These are phyloP conservation scores for Jaenimonas drosophilae DNA, from an alignment of 208 protist species.

Conservation along the genomic window DNA sequence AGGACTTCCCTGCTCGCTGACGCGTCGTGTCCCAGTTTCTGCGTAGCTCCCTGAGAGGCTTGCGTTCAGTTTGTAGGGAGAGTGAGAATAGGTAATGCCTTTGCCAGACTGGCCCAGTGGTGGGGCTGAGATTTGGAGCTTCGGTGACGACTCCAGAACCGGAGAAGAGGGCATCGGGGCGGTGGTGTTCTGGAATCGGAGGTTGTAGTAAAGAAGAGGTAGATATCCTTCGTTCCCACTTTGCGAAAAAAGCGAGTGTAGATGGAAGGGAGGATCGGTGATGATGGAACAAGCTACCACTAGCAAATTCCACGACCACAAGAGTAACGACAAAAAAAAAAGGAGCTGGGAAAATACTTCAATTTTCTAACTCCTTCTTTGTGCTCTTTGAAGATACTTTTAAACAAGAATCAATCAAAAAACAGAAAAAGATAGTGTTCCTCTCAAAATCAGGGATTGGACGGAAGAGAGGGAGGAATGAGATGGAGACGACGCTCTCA, in stretches of 20 bases:
- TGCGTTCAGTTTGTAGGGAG: neutral
- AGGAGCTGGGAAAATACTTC: neutral
- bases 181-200: too few species aligned
- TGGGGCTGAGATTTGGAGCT: too few species aligned
- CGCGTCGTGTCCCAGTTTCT: too few species aligned
- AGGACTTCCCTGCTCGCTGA: too few species aligned
- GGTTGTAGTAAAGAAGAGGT: too few species aligned
- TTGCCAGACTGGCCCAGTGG: too few species aligned
- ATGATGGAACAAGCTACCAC: neutral
- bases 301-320: neutral
- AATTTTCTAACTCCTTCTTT: neutral
- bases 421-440: neutral
- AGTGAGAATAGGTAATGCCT: neutral
- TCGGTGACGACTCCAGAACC: too few species aligned
- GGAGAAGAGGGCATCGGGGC: too few species aligned
- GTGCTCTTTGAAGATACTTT: neutral
- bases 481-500: too few species aligned
- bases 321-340: conserved; percentile 7
- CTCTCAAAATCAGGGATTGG: conserved; percentile 6
- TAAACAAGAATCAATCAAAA: neutral
- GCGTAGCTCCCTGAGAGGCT: too few species aligned
- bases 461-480: too few species aligned
- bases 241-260: neutral
- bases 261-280: neutral
- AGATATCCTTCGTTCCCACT: too few species aligned